Conservation (phyloP, 306 rosid genomes). For the Hylodesmum podocarpum region DNA sequence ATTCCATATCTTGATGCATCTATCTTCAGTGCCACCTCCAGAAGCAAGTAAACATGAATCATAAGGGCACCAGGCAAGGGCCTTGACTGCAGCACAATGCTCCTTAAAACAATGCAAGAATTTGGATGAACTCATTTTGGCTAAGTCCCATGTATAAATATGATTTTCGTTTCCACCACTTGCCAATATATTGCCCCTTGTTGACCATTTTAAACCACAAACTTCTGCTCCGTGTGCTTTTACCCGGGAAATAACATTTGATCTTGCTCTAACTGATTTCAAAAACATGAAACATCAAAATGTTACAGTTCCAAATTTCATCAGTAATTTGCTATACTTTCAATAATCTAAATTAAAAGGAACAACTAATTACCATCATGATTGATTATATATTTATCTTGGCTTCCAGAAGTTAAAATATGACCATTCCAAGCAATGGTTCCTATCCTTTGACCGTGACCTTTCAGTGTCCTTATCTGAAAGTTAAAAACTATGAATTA, state of each 20-base stretch:
- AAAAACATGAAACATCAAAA: background rate
- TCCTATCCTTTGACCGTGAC: conserved; percentile 57
- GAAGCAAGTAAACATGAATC: conserved; percentile 66
- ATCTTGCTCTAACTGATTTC: conserved; percentile 57
- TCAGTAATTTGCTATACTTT: background rate
- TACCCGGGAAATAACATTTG: conserved; percentile 40
- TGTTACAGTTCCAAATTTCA: conserved; percentile 12
- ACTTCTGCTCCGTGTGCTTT: conserved; percentile 58
- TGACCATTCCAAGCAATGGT: conserved; percentile 62
- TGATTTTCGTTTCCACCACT: conserved; percentile 85
- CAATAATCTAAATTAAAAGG: background rate
- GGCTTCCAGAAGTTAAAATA: conserved; percentile 79
- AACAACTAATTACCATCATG: conserved; percentile 53
- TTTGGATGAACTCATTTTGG: conserved; percentile 63
- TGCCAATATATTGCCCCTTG: conserved; percentile 63
- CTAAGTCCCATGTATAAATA: conserved; percentile 68
- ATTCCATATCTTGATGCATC: conserved; percentile 75
- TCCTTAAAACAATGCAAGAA: conserved; percentile 61
- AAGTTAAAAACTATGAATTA: background rate
- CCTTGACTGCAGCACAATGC: conserved; percentile 74
- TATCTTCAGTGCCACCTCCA: conserved; percentile 80
- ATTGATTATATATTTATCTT: conserved; percentile 63
- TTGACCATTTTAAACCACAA: conserved; percentile 81
- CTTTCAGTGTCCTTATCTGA: conserved; percentile 58
- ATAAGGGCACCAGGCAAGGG: conserved; percentile 87